phyloP scores from a whole-genome alignment of 768 basidiomycete species.

The Solioccasus polychromus region DNA sequence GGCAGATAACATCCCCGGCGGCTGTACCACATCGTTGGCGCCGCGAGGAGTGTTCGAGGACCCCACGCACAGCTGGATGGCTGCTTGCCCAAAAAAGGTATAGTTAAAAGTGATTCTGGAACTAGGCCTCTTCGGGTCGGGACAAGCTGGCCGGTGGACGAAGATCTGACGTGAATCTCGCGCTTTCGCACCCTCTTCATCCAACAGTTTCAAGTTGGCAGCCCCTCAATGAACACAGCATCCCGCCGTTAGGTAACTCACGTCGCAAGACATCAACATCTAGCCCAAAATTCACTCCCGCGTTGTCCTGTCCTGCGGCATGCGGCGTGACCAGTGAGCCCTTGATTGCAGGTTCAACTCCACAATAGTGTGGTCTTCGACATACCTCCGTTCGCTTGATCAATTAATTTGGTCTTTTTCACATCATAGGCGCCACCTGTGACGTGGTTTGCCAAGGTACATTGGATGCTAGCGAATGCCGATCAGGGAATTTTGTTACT shows the following conservation, averaged over 20 bases:
- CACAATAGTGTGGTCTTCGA: too few species aligned
- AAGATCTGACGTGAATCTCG: neutral
- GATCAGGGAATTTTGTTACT: conserved; percentile 7
- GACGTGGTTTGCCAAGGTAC: conserved; percentile 5
- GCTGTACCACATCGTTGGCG: conserved; percentile 22
- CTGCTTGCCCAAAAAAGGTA: conserved; percentile 11
- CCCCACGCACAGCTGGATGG: conserved; percentile 5
- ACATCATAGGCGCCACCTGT: conserved; percentile 5
- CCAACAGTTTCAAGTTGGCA: conserved; percentile 6
- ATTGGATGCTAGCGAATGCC: neutral
- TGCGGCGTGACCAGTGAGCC: too few species aligned
- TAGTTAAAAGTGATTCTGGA: conserved; percentile 7
- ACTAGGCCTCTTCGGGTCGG: conserved; percentile 7
- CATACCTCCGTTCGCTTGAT: neutral
- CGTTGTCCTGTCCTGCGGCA: too few species aligned
- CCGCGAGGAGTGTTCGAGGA: conserved; percentile 23
- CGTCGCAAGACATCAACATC: neutral
- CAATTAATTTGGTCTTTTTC: conserved; percentile 1
- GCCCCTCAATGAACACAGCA: conserved; percentile 16
- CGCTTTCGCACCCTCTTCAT: neutral
- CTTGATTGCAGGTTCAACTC: too few species aligned
- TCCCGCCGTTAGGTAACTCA: conserved; percentile 11
- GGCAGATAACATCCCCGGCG: conserved; percentile 29
- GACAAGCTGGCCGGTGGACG: conserved; percentile 7
- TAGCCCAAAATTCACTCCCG: too few species aligned